A percentile compares a stretch with the other conserved stretches of the same genome.
Conservation (phyloP, 2,329 filamentous ascomycete genomes). For the Cylindrodendrum hubeiense region DNA sequence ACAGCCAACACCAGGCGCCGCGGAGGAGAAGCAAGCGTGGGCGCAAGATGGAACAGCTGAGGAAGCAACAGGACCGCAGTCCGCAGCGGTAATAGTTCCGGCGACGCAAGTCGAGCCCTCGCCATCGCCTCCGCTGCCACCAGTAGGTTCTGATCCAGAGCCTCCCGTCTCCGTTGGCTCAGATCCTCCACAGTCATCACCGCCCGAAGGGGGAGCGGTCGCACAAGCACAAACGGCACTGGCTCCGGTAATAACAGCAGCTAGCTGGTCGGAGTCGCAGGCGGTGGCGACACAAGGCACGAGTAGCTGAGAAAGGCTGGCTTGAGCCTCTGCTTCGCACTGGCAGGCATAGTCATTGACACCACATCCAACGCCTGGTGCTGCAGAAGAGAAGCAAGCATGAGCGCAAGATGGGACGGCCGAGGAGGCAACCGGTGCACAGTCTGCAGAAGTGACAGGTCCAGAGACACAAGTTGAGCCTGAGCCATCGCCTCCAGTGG, state of each 20-base stretch:
- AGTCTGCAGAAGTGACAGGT: constrained; percentile 31
- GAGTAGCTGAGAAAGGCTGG: constrained; percentile 41
- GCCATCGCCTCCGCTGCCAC: constrained; percentile 11
- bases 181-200: background rate
- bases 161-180: background rate
- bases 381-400: constrained; percentile 43
- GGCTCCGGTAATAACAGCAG: constrained; percentile 45
- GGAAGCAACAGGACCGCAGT: constrained; percentile 43
- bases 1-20: constrained; percentile 43
- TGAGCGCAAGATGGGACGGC: constrained; percentile 46
- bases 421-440: constrained; percentile 40
- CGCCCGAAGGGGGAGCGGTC: constrained; percentile 15
- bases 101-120: constrained; percentile 21
- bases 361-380: constrained; percentile 43
- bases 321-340: constrained; percentile 41
- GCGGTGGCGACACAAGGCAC: constrained; percentile 46
- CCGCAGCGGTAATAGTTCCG: constrained; percentile 10
- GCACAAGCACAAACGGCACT: constrained; percentile 39
- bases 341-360: constrained; percentile 46
- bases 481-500: constrained; percentile 21
- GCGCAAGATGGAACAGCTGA: constrained; percentile 45
- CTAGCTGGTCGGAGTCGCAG: constrained; percentile 40
- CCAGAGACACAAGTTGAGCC: constrained; percentile 25
- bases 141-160: background rate
- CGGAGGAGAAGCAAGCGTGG: constrained; percentile 43